Conservation (phyloP, 225 moss, liverwort and hornwort genomes). For the Antitrichia curtipendula region DNA sequence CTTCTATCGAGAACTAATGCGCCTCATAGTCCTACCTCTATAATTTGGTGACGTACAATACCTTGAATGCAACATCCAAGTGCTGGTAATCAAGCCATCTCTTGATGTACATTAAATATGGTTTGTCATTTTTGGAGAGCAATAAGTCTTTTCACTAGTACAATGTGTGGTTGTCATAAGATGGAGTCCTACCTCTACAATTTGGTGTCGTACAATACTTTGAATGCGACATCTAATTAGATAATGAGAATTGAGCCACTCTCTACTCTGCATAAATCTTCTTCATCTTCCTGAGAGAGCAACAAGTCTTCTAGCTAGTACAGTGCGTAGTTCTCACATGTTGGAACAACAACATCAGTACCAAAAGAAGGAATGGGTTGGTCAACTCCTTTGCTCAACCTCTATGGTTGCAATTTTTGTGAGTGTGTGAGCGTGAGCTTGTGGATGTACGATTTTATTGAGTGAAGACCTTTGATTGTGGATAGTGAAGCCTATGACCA, state of each 20-base stretch:
- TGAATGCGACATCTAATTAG: neutral
- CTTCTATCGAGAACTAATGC: rapidly evolving
- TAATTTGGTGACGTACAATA: neutral
- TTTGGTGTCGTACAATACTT: neutral
- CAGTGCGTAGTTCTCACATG: neutral
- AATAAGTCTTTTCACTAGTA: no score
- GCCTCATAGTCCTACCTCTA: neutral
- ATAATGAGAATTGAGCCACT: neutral
- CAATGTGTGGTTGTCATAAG: no score
- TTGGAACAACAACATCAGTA: no score
- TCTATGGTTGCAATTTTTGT: no score
- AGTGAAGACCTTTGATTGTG: no score
- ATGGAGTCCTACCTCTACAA: neutral
- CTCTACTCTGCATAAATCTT: neutral
- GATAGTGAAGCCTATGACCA: no score
- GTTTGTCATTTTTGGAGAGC: no score
- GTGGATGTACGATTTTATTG: no score
- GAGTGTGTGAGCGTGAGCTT: no score
- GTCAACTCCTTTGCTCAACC: no score
- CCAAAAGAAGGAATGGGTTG: rapidly evolving
- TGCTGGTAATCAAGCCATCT: neutral
- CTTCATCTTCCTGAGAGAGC: neutral
- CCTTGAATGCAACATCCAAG: neutral
- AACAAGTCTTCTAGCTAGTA: neutral
- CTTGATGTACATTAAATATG: no score